Base-by-base conservation (phyloP, 306 rosid genomes). In the Pterocarpus macrocarpus region DNA sequence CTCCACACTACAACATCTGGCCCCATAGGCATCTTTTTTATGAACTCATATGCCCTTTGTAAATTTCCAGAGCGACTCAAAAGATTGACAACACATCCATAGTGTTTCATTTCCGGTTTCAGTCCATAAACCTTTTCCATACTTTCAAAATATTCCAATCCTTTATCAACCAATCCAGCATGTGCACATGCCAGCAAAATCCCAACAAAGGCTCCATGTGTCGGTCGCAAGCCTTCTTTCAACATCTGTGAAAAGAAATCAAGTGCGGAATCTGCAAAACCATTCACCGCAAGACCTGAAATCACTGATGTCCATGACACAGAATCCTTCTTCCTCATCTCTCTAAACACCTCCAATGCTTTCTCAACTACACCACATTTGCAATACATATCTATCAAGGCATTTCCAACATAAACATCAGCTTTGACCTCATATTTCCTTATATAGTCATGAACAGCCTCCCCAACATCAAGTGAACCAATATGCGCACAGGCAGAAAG, bases 401-500 rank as follows among this genome's bases (percentile, higher is more conserved):
- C 82, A 62, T 92, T 95, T 73, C 92, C 97, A 2, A 95, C 92
- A 64, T 88, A 92, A 71, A 87, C 43, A 62, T 94, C 97, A 34
- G 76, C 69, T 80, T 89, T 90, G 74, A 95, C 87, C 8, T 80
- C 89, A 59, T 92, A 82, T 79, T 81, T 81, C 45, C 69, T 41
- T 17, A 92, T 85, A 62, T 79, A 89, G 44, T 85, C 70, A 73
- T 89, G 95, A 70, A 92, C 84, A 56, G 94, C 89, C 83, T 85
- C 88, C 50, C 98, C 97, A 50, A 88, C 86, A 72, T 90, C 97
- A 64, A 95, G 92, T 14, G 92, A 86, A n/a, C 97, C 98, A 11
- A 91, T 61, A 86, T 86, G 97, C 16, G 97, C 97, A 90, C 98
- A 95, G 2, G 97, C 98, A 74, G 94, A 95, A 73, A 95, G 97